Evolutionary conservation across 2,329 filamentous ascomycete genomes (phyloP), one percentile per base, ranked within the genome.

Genomic region (Camptophora hylomeconis): DNA sequence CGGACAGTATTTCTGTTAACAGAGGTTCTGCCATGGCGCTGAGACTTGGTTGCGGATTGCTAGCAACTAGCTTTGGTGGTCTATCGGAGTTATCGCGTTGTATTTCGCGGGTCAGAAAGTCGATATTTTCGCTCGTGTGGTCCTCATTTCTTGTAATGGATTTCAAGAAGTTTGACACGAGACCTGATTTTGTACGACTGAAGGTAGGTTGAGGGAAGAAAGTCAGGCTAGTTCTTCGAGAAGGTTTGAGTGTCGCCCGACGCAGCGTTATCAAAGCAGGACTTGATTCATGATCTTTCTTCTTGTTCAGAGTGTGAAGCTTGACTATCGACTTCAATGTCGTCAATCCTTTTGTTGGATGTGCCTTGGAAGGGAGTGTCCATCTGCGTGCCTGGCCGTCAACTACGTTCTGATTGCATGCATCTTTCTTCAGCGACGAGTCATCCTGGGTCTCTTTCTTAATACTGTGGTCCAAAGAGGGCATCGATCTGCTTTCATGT

Each of bases 221-320:
- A 6, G 41, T 41, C 19, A 42, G 32, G 14, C 37, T 35, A 15
- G 28, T 32, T 12, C 24, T 31, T 30, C 26, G 26, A 3, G 24
- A 29, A 18, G 35, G 26, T 16, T 26, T 18, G 7, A 33, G 33
- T 5, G 38, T 42, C 8, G 41, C 41, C 3, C 41, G 38, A 5
- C 40, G 41, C 12, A 45, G 35, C n/a, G 38, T 42, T 10, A 45
- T 45, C 40, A 45, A 41, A 5, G 40, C 41, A 20, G 41, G 41
- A 27, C 39, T 42, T 20, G 17, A 27, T 7, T 13, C 24, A 5
- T 18, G 17, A 23, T 31, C 26, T n/a, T 20, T 8, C 20, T 10
- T 25, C 22, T 25, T 7, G n/a, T 24, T 16, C 13, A 33, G 8
- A 14, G 26, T 28, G 11, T 25, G 17, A 15, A 19, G 24, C 17